Evolutionary conservation across 768 basidiomycete species (phyloP).

Genomic region (Amanita inopinata): DNA sequence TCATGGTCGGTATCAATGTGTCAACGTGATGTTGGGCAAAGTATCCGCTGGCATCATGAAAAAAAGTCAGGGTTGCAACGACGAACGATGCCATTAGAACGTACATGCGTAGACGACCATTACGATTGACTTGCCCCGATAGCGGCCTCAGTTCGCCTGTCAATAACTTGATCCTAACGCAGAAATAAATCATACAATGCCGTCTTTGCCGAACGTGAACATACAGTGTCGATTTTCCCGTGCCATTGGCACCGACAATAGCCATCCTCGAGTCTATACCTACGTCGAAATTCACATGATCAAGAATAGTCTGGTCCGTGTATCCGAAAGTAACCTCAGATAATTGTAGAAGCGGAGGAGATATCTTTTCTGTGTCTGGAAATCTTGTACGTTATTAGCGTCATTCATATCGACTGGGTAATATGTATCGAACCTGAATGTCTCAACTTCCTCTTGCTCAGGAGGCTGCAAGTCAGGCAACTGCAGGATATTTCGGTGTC

Average conservation of each 20-base stretch:
- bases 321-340: slow-evolving; percentile 90
- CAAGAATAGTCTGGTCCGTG: slow-evolving; percentile 68
- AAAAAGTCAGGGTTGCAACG: not conserved
- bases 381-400: slow-evolving; percentile 38
- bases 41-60: slow-evolving; percentile 49
- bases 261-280: slow-evolving; percentile 93
- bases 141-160: slow-evolving; percentile 74
- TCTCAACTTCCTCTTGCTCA: slow-evolving; percentile 86
- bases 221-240: slow-evolving; percentile 92
- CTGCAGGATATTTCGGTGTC: slow-evolving; percentile 25
- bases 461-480: slow-evolving; percentile 91
- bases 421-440: slow-evolving; percentile 56
- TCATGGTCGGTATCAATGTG: slow-evolving; percentile 71
- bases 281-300: slow-evolving; percentile 79
- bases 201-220: slow-evolving; percentile 16
- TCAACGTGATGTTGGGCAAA: slow-evolving; percentile 98
- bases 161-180: slow-evolving; percentile 76
- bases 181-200: slow-evolving; percentile 2
- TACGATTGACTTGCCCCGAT: slow-evolving; percentile 76
- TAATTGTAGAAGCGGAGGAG: slow-evolving; percentile 89
- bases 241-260: slow-evolving; percentile 90
- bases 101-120: slow-evolving; percentile 85
- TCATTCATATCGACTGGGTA: not conserved
- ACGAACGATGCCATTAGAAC: slow-evolving; percentile 17
- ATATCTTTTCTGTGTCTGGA: slow-evolving; percentile 95